Base-by-base conservation (phyloP, 345 rosid genomes). In the Brassica incana region DNA sequence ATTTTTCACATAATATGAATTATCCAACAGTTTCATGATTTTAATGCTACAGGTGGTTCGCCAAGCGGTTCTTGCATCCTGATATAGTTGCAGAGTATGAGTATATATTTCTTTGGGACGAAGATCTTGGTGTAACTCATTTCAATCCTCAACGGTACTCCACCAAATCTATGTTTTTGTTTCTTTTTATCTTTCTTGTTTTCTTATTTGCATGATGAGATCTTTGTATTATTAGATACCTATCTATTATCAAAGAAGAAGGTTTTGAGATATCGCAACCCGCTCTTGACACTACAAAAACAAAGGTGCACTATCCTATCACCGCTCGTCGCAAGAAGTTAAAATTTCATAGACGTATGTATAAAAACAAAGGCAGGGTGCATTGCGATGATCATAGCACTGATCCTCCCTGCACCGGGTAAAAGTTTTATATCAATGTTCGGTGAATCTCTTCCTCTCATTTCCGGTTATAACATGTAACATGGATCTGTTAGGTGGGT, bases 221-320 rank as follows among this genome's bases (percentile, higher is more conserved):
- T 36, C n/a, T 3, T 65, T 71, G 29, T 66, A 0, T 36, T 72
- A 0, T 12, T 73, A 93, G 98, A 72, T 94, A 94, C 78, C 36
- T 95, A 65, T 81, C 90, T 20, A 86, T 90, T 67, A 85, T 90
- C 68, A 83, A 87, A 83, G 87, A 87, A 1, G 95, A 95, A 67
- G 94, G 99, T 3, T 89, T 95, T 33, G 90, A 95, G 83, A 88
- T 95, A 85, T 92, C 99, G 11, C 99, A 95, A 71, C 97, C 99
- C 0, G 97, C 99, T 43, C 95, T 95, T 7, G 99, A 95, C 83
- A 89, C 90, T 69, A 74, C 73, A 6, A 87, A 91, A 82, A 91
- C 99, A 16, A 88, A 85, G 30, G 84, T 92, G 33, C 94, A 92
- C 82, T 92, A 90, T 80, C 93, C 75, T 32, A 88, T 95, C 67